Conservation (phyloP, 176 grass and related monocot genomes). For the Hsuehochloa calcarea region DNA sequence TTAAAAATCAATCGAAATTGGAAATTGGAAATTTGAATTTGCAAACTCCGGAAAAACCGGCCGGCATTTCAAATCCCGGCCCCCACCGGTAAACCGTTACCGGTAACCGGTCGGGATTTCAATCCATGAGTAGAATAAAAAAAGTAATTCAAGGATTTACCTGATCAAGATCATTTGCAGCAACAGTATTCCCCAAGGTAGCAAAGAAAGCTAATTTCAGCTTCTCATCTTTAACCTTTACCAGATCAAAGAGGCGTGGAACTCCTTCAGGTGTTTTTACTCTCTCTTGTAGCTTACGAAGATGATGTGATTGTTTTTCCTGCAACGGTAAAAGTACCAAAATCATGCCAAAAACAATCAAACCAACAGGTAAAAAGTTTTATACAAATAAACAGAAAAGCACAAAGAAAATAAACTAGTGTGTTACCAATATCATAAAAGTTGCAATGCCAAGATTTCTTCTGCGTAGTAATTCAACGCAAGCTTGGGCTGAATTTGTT, state of each 20-base stretch:
- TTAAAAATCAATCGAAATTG: no score
- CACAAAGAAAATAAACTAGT: conserved; percentile 26
- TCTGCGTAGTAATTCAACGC: conserved; percentile 82
- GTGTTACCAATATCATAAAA: conserved; percentile 89
- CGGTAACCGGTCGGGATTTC: no score
- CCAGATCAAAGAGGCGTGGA: conserved; percentile 90
- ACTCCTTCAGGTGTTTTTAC: conserved; percentile 80
- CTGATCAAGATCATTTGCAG: conserved; percentile 86
- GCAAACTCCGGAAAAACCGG: no score
- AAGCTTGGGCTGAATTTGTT: conserved; percentile 84
- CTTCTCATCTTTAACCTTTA: conserved; percentile 85
- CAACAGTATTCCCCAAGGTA: conserved; percentile 76
- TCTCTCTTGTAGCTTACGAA: conserved; percentile 52
- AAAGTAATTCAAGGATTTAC: conserved; percentile 45
- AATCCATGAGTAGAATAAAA: conserved; percentile 9
- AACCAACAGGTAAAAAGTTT: conserved; percentile 13
- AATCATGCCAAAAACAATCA: conserved; percentile 20
- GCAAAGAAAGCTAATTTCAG: conserved; percentile 84
- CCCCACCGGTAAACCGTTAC: no score
- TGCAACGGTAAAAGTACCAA: conserved; percentile 32
- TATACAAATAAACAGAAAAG: conserved; percentile 3
- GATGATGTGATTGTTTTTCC: conserved; percentile 82
- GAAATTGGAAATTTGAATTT: no score
- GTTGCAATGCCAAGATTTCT: conserved; percentile 81
- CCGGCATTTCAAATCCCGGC: no score